phyloP scores from a whole-genome alignment of 305 asterid genomes.

The Fraxinus angustifolia region DNA sequence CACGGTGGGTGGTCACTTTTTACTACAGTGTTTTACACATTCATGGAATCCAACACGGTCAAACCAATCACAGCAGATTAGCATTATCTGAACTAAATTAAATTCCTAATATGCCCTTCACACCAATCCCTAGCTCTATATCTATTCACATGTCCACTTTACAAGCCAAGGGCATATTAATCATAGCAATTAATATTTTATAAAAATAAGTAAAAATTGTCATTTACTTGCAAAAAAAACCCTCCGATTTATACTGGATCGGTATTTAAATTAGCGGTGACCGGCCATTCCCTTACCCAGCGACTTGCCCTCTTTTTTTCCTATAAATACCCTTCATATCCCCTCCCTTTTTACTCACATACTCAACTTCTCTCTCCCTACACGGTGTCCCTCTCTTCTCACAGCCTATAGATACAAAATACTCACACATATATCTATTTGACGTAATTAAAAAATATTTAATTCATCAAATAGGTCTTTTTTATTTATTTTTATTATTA shows the following conservation, averaged over 20 bases:
- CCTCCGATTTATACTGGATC: slow-evolving; percentile 43
- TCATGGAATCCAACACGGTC: slow-evolving; percentile 29
- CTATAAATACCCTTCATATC: slow-evolving; percentile 67
- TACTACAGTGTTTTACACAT: not conserved
- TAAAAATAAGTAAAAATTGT: not conserved
- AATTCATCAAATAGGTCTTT: not conserved
- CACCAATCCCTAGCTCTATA: not conserved
- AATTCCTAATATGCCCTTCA: slow-evolving; percentile 19
- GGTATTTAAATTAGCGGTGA: slow-evolving; percentile 33
- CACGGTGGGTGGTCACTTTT: slow-evolving; percentile 15
- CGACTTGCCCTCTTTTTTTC: slow-evolving; percentile 29
- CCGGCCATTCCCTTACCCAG: slow-evolving; percentile 41
- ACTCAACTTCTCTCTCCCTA: slow-evolving; percentile 16
- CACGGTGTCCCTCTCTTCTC: slow-evolving; percentile 18
- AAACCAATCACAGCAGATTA: slow-evolving; percentile 27
- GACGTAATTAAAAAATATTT: slow-evolving; percentile 13
- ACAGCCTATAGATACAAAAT: slow-evolving; percentile 20
- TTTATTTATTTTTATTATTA: not conserved
- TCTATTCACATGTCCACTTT: not conserved
- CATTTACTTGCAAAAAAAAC: slow-evolving; percentile 19
- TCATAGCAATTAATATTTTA: not conserved
- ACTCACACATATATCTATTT: slow-evolving; percentile 6
- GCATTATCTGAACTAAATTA: not conserved
- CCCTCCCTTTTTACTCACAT: not conserved
- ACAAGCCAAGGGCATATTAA: slow-evolving; percentile 16